phyloP scores from a whole-genome alignment of 163 green algal genomes.

The Scenedesmus sp. region DNA sequence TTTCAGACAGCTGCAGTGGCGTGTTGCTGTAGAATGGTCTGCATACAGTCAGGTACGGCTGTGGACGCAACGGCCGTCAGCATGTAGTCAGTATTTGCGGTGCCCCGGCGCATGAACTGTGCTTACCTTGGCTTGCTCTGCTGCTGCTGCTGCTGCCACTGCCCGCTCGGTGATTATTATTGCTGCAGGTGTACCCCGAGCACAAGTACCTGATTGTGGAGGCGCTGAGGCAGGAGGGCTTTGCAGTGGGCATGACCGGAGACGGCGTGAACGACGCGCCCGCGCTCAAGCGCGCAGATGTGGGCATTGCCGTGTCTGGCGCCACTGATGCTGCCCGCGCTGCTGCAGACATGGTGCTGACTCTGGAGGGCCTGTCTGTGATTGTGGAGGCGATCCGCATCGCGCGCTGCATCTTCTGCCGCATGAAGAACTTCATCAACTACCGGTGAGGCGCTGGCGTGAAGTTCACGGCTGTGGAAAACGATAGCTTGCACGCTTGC shows the following conservation, averaged over 20 bases:
- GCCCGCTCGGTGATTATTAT: not conserved
- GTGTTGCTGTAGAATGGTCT: not conserved
- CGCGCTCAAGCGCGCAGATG: slow-evolving; percentile 89
- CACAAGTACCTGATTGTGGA: slow-evolving; percentile 88
- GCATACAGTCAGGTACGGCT: not conserved
- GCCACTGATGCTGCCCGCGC: slow-evolving; percentile 90
- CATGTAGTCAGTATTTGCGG: not conserved
- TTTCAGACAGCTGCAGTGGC: not conserved
- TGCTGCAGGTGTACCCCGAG: slow-evolving; percentile 53
- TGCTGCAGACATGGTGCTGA: slow-evolving; percentile 94
- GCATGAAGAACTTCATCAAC: slow-evolving; percentile 91
- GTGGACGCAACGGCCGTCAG: not conserved
- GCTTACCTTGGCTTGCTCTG: not conserved
- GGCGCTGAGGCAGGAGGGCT: slow-evolving; percentile 84
- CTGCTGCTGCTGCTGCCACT: not conserved
- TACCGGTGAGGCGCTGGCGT: slow-evolving; percentile 61
- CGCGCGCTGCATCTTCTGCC: slow-evolving; percentile 84
- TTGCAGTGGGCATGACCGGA: slow-evolving; percentile 89
- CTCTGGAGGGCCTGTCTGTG: slow-evolving; percentile 80
- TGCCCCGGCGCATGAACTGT: not conserved
- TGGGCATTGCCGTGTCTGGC: slow-evolving; percentile 87
- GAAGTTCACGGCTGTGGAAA: not conserved
- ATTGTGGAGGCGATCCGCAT: slow-evolving; percentile 87
- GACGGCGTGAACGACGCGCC: slow-evolving; percentile 93
- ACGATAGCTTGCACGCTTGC: not conserved